phyloP scores from a whole-genome alignment of 495 filamentous ascomycete genomes.

The Diplogelasinospora grovesii region DNA sequence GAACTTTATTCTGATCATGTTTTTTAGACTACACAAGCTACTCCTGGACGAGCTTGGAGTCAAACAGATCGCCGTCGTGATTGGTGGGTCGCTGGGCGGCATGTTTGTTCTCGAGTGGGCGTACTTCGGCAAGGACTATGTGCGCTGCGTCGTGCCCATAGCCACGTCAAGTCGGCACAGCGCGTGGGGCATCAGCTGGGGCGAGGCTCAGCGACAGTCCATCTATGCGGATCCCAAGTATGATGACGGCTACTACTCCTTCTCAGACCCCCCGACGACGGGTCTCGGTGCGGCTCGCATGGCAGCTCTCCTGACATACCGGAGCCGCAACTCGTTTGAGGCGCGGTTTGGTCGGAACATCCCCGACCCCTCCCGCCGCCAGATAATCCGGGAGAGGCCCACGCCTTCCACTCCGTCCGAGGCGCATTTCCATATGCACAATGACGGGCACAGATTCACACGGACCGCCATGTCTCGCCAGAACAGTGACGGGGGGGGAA shows the following conservation, averaged over 20 bases:
- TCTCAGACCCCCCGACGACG: slow-evolving; percentile 72
- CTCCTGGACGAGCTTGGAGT: slow-evolving; percentile 87
- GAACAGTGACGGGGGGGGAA: slow-evolving; percentile 19
- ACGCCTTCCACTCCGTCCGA: slow-evolving; percentile 61
- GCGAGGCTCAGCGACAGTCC: slow-evolving; percentile 93
- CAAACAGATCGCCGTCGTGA: slow-evolving; percentile 74
- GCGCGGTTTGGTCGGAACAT: slow-evolving; percentile 89
- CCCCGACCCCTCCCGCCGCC: slow-evolving; percentile 71
- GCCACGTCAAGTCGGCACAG: slow-evolving; percentile 92
- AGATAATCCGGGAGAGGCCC: slow-evolving; percentile 66
- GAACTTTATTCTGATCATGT: background rate
- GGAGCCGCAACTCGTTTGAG: slow-evolving; percentile 94
- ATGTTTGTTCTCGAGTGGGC: slow-evolving; percentile 97
- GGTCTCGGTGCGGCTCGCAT: slow-evolving; percentile 93
- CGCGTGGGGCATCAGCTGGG: slow-evolving; percentile 99
- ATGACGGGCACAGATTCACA: slow-evolving; percentile 75
- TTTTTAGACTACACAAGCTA: slow-evolving; percentile 73
- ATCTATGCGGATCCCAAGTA: slow-evolving; percentile 99
- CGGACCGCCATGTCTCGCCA: slow-evolving; percentile 31
- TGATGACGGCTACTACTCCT: slow-evolving; percentile 88
- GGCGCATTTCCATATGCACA: slow-evolving; percentile 90
- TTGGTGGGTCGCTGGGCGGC: slow-evolving; percentile 97
- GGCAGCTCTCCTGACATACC: slow-evolving; percentile 91
- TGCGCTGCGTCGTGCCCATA: slow-evolving; percentile 84
- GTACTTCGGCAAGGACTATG: slow-evolving; percentile 92